Percentiles rank a stretch among this genome's conserved stretches.
Conservation (phyloP, 768 basidiomycete species). For the Psilocybe cubensis region DNA sequence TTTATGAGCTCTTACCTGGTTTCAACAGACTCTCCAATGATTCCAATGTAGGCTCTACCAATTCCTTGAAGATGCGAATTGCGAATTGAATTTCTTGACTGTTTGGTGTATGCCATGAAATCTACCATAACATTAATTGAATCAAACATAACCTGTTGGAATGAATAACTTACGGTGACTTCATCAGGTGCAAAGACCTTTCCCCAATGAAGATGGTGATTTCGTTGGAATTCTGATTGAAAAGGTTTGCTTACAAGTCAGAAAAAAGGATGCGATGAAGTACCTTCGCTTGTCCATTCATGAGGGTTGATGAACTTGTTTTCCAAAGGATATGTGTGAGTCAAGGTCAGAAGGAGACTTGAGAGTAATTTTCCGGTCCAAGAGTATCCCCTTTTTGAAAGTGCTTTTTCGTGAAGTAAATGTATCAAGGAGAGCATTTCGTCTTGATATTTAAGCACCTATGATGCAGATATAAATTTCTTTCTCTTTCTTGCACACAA, state of each 20-base stretch:
- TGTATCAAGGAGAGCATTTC: slow-evolving; percentile 63
- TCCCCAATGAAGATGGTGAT: slow-evolving; percentile 81
- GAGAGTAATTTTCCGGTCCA: slow-evolving; percentile 81
- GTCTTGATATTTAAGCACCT: slow-evolving; percentile 69
- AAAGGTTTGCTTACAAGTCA: background rate
- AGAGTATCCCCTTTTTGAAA: slow-evolving; percentile 81
- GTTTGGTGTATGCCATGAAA: slow-evolving; percentile 80
- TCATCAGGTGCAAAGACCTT: slow-evolving; percentile 73
- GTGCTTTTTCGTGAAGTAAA: slow-evolving; percentile 69
- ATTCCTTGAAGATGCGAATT: slow-evolving; percentile 64
- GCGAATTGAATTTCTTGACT: slow-evolving; percentile 76
- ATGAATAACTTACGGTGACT: slow-evolving; percentile 52
- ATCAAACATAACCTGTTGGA: background rate
- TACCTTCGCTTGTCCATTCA: slow-evolving; percentile 77
- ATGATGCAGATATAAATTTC: slow-evolving; percentile 6
- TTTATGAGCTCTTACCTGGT: slow-evolving; percentile 39
- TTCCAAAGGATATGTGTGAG: slow-evolving; percentile 81
- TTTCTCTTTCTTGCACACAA: background rate
- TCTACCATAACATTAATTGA: slow-evolving; percentile 36
- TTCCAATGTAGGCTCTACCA: slow-evolving; percentile 66
- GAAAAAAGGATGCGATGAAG: background rate
- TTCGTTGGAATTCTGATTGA: slow-evolving; percentile 69
- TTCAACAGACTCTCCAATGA: slow-evolving; percentile 60
- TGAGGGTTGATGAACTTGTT: slow-evolving; percentile 80
- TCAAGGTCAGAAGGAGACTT: slow-evolving; percentile 72